Conservation (phyloP, 108 stramenopile genomes). For the Nannochloropsis salina region DNA sequence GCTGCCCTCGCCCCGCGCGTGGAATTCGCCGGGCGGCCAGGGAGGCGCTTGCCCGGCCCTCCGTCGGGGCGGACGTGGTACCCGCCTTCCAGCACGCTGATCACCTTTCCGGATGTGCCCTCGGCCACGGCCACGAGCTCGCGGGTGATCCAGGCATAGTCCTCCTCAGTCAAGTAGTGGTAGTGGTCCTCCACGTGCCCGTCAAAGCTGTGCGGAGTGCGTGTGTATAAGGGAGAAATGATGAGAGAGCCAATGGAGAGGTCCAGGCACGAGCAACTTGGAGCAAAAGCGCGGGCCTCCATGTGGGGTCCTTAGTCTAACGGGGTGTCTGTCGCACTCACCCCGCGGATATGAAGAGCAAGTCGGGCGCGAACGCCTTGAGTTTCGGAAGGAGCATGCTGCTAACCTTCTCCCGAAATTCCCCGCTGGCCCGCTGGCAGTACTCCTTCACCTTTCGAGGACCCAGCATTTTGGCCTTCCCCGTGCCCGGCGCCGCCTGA, state of each 20-base stretch:
- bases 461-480: slow-evolving; percentile 29
- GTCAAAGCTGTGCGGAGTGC: slow-evolving; percentile 22
- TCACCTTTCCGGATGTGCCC: slow-evolving; percentile 64
- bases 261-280: too few relatives aligned
- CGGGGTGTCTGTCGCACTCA: background rate
- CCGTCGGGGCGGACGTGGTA: slow-evolving; percentile 52
- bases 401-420: slow-evolving; percentile 28
- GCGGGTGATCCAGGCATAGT: slow-evolving; percentile 40
- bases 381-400: slow-evolving; percentile 34
- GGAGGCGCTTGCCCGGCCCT: background rate
- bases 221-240: background rate
- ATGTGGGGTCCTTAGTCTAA: too few relatives aligned
- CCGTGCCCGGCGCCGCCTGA: slow-evolving; percentile 28
- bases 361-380: slow-evolving; percentile 32
- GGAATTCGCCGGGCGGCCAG: background rate
- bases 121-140: slow-evolving; percentile 20
- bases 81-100: slow-evolving; percentile 88
- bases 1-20: background rate
- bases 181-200: slow-evolving; percentile 41
- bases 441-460: slow-evolving; percentile 24
- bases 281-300: too few relatives aligned
- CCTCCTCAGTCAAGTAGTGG: slow-evolving; percentile 41
- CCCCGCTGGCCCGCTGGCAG: slow-evolving; percentile 26
- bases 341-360: slow-evolving; percentile 42
- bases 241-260: background rate